Evolutionary conservation across 23 red algal species (phyloP).

Genomic region (Gracilariopsis chorda): DNA sequence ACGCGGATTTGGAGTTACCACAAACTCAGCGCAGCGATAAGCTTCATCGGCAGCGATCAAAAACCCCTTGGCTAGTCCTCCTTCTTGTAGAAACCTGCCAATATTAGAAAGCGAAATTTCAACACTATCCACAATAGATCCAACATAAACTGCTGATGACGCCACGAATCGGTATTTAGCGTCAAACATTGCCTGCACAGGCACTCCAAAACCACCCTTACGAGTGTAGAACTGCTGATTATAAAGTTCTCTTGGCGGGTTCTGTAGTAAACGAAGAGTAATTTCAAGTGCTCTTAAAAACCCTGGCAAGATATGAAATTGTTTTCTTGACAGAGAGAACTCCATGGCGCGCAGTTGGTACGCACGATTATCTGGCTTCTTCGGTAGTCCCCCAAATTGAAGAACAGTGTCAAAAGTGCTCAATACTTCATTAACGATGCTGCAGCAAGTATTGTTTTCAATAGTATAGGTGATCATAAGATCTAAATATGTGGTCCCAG

Average conservation of each 20-base stretch:
- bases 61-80: not conserved
- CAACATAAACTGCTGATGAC: not conserved
- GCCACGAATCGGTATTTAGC: not conserved
- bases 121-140: not conserved
- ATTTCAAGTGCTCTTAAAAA: not conserved
- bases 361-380: not conserved
- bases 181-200: not conserved
- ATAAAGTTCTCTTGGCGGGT: not conserved
- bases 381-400: not conserved
- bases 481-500: not conserved
- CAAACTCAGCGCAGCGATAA: not conserved
- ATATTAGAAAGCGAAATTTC: not conserved
- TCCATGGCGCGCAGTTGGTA: not conserved
- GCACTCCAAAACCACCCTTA: not conserved
- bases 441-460: not conserved
- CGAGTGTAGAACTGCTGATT: not conserved
- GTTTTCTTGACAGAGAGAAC: not conserved
- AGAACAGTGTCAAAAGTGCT: not conserved
- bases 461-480: not conserved
- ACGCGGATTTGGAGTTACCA: not conserved
- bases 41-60: constrained; percentile 15
- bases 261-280: not conserved
- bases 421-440: not conserved
- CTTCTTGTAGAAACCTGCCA: not conserved
- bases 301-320: not conserved